Base-by-base conservation (phyloP, 768 basidiomycete species). In the Crepidotus variabilis region DNA sequence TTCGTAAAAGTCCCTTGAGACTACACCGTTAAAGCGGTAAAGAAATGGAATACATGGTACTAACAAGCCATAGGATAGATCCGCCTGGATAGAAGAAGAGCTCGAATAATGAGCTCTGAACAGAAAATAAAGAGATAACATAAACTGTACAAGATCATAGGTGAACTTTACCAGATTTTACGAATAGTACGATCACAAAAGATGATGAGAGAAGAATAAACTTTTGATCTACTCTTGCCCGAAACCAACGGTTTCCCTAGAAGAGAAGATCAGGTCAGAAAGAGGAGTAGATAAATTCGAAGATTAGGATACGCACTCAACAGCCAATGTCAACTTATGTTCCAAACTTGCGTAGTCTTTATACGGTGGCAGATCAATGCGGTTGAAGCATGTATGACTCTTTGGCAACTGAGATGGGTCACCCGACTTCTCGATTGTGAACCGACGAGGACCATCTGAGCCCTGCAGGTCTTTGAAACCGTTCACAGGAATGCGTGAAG, bases 381-480 rank as follows among this genome's bases (percentile, higher is more conserved):
- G 81, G 62, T 90, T 98, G 84, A 99, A 99, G 77, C 97, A 98
- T 0, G 90, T 91, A 67, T 92, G 90, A 70, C 89, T 92, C 86
- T 98, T 99, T 1, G 97, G 97, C 65, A 99, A 73, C 70, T 97
- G 94, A 21, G 90, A 90, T 20, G 94, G 92, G 66, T 99, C 97
- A 23, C 97, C 97, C 34, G 93, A 91, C 76, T 98, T 98, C 73
- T 99, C 97, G 67, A 99, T 98, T 7, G 97, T 99, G 73, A 99
- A 99, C 48, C 96, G 83, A 50, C 96, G 78, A 21, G 95, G 96
- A 9, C 96, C 97, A 70, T 99, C 97, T 2, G 94, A 96, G 16
- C 97, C 97, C 74, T 98, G 97, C 16, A 98, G 74, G 65, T 98
- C 97, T 72, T 97, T 98, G 83, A 98, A 98, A 0, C 97, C 97